phyloP scores from a whole-genome alignment of 768 basidiomycete genomes.

The Pisolithus marmoratus region DNA sequence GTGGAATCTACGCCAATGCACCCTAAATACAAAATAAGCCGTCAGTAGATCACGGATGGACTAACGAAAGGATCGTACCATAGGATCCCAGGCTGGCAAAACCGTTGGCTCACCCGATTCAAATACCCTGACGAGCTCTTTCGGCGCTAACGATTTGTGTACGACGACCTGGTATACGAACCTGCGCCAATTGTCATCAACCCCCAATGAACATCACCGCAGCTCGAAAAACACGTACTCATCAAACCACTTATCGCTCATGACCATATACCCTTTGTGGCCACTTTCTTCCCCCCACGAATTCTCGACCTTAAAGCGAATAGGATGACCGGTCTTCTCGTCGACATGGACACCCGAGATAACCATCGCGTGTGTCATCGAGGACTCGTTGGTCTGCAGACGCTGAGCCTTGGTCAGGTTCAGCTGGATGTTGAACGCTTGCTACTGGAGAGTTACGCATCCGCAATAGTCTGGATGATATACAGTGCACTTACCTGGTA shows the following conservation, averaged over 20 bases:
- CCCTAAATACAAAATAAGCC: background rate
- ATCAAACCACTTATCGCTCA: constrained; percentile 91
- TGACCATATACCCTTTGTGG: constrained; percentile 85
- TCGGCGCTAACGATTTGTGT: constrained; percentile 72
- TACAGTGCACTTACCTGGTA: constrained; percentile 50
- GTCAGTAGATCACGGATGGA: background rate
- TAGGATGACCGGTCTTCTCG: constrained; percentile 53
- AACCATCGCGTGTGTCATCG: constrained; percentile 90
- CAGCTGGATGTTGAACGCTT: constrained; percentile 77
- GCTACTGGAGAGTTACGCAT: constrained; percentile 31
- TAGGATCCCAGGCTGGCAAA: constrained; percentile 80
- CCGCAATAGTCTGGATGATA: too few relatives aligned
- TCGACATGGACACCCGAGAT: constrained; percentile 92
- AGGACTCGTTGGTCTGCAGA: constrained; percentile 72
- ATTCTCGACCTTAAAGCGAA: constrained; percentile 97
- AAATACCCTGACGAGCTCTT: constrained; percentile 74
- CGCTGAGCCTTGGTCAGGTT: constrained; percentile 83
- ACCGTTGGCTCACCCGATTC: constrained; percentile 61
- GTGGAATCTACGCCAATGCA: constrained; percentile 12
- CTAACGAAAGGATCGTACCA: constrained; percentile 13
- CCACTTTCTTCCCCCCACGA: constrained; percentile 80
- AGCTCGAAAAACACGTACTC: constrained; percentile 48
- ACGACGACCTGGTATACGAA: constrained; percentile 93
- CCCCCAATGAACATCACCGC: background rate
- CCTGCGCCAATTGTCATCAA: constrained; percentile 30